Base-by-base conservation (phyloP, 2,329 filamentous ascomycete species). In the Curvularia verruculosa region DNA sequence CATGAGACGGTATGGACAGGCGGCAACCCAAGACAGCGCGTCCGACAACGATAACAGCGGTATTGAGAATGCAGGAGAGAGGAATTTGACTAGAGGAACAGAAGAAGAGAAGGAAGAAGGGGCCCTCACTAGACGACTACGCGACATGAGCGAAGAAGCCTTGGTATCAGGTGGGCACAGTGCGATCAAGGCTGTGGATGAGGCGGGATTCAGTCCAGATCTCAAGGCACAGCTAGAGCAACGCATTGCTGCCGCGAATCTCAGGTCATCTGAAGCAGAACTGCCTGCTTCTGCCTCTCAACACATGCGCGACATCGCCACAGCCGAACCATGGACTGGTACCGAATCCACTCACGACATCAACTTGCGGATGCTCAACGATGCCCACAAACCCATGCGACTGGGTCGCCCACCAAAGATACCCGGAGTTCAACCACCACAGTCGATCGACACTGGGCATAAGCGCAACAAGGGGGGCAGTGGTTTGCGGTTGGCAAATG, bases 341-440 rank as follows among this genome's bases (percentile, higher is more conserved):
- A 81, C 84, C 12, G 95, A 98, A 77, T 81, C 80, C 5, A 78
- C 89, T 1, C 85, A 88, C 65, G 92, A 97, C 73, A 84, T 89
- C 0, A 87, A 92, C 21, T 79, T 96, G 47, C 87, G 95, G 29
- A 98, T 98, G 85, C 80, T 89, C 9, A 83, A 84, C 45, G 85
- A 87, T 66, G 81, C 83, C 15, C 83, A 85, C 65, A 87, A 87
- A 69, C 84, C 84, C 3, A 39, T 78, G 53, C 64, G 67, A 36
- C n/a, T 65, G 7, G 58, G 63, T 19, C 60, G 61, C 37, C 64
- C 63, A 6, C 58, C 56, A 23, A 59, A 59, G 39, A 56, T 63
- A 15, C 59, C 70, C 1, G 64, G 63, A 15, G 67, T 67, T 3
- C 67, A 60, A 24, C 60, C 67, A 54, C 72, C 74, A 3, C 64